phyloP scores from a whole-genome alignment of 2,329 filamentous ascomycete genomes.

The Metarhizium rileyi region DNA sequence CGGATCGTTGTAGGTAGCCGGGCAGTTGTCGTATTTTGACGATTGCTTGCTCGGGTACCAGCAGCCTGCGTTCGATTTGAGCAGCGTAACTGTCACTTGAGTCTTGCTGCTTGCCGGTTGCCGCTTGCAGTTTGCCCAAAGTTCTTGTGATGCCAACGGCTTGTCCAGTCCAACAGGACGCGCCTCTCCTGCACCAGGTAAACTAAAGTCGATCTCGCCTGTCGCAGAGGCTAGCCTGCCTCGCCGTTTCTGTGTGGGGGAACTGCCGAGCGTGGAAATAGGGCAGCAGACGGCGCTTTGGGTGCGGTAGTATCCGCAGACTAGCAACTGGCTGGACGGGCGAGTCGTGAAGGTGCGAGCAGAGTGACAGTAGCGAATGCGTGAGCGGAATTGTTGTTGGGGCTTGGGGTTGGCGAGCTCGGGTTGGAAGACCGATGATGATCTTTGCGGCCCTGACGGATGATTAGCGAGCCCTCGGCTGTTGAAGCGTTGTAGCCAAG shows the following conservation, averaged over 20 bases:
- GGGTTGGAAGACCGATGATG: conserved; percentile 2
- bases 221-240: not conserved
- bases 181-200: not conserved
- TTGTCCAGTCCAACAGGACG: not conserved
- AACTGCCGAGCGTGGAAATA: not conserved
- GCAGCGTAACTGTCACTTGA: not conserved
- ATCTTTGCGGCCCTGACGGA: not conserved
- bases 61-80: conserved; percentile 1
- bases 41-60: conserved; percentile 3
- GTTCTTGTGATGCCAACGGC: conserved; percentile 3
- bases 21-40: not conserved
- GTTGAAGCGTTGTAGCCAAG: conserved; percentile 1
- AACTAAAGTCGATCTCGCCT: not conserved
- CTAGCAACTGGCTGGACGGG: not conserved
- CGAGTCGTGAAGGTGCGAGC: not conserved
- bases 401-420: not conserved
- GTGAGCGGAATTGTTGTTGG: not conserved
- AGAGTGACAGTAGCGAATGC: not conserved
- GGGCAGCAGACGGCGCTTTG: not conserved
- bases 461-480: conserved; percentile 11
- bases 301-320: conserved; percentile 9
- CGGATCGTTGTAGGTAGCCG: conserved; percentile 1
- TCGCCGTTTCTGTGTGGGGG: not conserved
- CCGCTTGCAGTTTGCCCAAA: conserved; percentile 1
- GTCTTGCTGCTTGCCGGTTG: too few relatives aligned